Evolutionary conservation across 208 protist genomes (phyloP).

Genomic region (Trypanosoma mega): DNA sequence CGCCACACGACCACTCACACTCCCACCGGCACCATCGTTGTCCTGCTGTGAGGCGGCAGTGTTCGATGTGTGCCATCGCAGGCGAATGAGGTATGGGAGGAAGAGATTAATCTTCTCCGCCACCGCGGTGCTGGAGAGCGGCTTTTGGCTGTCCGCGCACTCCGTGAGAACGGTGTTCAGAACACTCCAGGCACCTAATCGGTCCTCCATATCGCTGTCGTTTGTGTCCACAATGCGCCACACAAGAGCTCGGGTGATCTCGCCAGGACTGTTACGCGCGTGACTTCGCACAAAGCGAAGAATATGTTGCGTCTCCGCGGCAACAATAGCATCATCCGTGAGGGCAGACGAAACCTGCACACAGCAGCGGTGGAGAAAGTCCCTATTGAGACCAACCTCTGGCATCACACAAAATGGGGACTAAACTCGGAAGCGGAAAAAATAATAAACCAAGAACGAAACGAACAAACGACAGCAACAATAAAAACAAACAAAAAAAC

Average conservation of each 20-base stretch:
- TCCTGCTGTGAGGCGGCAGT: background rate
- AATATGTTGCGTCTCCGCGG: conserved; percentile 55
- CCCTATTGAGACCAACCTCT: conserved; percentile 36
- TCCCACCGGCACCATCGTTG: background rate
- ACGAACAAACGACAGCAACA: background rate
- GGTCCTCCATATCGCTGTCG: conserved; percentile 38
- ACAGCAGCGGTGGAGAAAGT: conserved; percentile 82
- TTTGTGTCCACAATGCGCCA: conserved; percentile 85
- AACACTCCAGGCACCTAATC: conserved; percentile 71
- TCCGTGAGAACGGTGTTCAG: conserved; percentile 63
- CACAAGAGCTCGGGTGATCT: conserved; percentile 71
- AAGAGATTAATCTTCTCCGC: conserved; percentile 68
- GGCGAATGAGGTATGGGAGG: conserved; percentile 63
- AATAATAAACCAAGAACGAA: background rate
- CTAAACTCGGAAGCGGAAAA: conserved; percentile 1
- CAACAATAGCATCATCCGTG: conserved; percentile 37
- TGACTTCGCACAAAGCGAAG: conserved; percentile 68
- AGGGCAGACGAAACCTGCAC: conserved; percentile 78
- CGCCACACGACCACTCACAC: background rate
- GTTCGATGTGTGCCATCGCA: conserved; percentile 62
- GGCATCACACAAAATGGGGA: conserved; percentile 26
- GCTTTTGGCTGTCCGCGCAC: conserved; percentile 49
- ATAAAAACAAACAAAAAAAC: background rate
- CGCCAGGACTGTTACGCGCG: conserved; percentile 47
- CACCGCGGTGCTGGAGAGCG: conserved; percentile 52